phyloP scores from a whole-genome alignment of 208 protist genomes.

The Wallacemonas sp. region DNA sequence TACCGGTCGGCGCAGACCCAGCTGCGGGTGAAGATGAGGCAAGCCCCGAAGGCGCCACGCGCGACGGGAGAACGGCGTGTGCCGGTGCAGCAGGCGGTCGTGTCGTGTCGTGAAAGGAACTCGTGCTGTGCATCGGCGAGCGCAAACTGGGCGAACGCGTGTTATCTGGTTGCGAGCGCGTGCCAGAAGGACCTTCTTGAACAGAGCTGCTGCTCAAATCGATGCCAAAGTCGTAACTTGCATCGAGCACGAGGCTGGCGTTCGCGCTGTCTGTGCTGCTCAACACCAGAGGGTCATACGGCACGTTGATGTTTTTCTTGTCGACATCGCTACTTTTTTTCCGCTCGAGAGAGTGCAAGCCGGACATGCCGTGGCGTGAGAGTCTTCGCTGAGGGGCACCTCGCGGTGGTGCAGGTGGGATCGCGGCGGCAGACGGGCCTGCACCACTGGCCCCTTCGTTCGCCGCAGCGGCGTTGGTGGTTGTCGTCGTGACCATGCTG shows the following conservation, averaged over 20 bases:
- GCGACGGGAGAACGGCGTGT: background rate
- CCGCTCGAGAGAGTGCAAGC: background rate
- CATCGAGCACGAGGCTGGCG: slow-evolving; percentile 5
- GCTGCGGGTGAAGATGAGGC: background rate
- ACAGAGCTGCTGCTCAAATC: slow-evolving; percentile 2
- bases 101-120: too few relatives aligned
- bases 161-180: too few relatives aligned
- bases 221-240: background rate
- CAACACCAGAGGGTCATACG: slow-evolving; percentile 2
- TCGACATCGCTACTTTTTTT: background rate
- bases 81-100: background rate
- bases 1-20: background rate
- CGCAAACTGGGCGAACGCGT: too few relatives aligned
- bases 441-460: too few relatives aligned
- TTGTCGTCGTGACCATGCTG: background rate
- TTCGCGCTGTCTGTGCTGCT: slow-evolving; percentile 6
- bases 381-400: background rate
- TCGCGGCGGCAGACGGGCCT: too few relatives aligned
- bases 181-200: too few relatives aligned
- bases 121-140: too few relatives aligned
- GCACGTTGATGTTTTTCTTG: background rate
- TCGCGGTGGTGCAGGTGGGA: background rate
- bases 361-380: background rate
- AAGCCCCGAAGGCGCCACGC: background rate
- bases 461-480: background rate